A percentile compares a stretch with the other conserved stretches of the same genome.
phyloP scores from a whole-genome alignment of 768 basidiomycete genomes.

The Agrocybe pediades region DNA sequence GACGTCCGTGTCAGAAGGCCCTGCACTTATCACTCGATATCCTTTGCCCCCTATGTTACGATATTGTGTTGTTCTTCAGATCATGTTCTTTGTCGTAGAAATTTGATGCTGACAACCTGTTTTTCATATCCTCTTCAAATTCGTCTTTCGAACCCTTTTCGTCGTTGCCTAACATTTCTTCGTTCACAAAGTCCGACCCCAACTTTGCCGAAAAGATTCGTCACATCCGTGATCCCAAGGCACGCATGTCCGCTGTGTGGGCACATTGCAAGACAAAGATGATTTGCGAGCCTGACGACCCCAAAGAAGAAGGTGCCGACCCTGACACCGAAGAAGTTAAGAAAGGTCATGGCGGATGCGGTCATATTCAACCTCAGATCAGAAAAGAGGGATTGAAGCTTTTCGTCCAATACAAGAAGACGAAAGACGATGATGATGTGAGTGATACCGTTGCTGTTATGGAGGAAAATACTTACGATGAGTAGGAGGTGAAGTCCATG shows the following conservation, averaged over 20 bases:
- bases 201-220: conserved; percentile 86
- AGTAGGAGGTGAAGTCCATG: conserved; percentile 75
- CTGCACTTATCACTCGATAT: conserved; percentile 65
- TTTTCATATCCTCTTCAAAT: conserved; percentile 50
- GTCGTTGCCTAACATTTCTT: conserved; percentile 15
- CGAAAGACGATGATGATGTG: conserved; percentile 95
- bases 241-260: conserved; percentile 87
- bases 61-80: conserved; percentile 26
- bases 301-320: conserved; percentile 82
- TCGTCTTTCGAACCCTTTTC: conserved; percentile 12
- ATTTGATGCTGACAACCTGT: conserved; percentile 67
- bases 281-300: conserved; percentile 86
- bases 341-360: conserved; percentile 97
- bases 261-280: conserved; percentile 85
- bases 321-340: conserved; percentile 72
- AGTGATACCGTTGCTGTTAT: conserved; percentile 28
- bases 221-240: conserved; percentile 84
- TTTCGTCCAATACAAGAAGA: conserved; percentile 91
- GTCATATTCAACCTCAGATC: conserved; percentile 85
- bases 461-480: conserved; percentile 15
- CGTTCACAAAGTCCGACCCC: conserved; percentile 71
- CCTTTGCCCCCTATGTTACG: conserved; percentile 63
- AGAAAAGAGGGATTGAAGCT: conserved; percentile 95
- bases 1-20: conserved; percentile 50
- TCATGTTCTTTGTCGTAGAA: conserved; percentile 31